Conservation (phyloP, 2,329 filamentous ascomycete genomes). For the Penicillium sp. region DNA sequence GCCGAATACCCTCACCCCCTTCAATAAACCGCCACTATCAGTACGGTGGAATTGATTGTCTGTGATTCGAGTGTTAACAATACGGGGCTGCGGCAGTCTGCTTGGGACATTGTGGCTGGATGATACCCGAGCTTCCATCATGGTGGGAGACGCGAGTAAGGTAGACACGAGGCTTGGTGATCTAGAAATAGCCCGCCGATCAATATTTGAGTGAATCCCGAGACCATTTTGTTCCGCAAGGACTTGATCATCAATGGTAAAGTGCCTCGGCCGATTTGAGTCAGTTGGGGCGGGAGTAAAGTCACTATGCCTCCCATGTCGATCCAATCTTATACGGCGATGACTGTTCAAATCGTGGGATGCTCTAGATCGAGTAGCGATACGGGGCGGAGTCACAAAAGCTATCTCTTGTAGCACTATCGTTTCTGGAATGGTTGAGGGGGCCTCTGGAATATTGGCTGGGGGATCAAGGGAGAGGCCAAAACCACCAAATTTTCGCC, state of each 20-base stretch:
- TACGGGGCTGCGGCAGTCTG: constrained; percentile 21
- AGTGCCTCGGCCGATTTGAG: constrained; percentile 10
- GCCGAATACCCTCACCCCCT: constrained; percentile 20
- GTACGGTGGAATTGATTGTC: neutral
- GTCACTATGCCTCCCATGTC: neutral
- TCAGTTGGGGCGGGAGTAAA: neutral
- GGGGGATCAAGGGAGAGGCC: neutral
- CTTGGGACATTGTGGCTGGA: neutral
- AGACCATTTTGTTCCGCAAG: constrained; percentile 25
- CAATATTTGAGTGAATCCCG: neutral
- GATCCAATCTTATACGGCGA: neutral
- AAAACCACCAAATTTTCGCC: neutral
- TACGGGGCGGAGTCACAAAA: neutral
- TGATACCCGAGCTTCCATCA: neutral
- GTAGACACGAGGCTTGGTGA: constrained; percentile 2
- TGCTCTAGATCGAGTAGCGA: neutral
- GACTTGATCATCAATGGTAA: constrained; percentile 34
- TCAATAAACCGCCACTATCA: neutral
- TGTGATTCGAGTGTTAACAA: neutral
- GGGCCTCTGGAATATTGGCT: neutral
- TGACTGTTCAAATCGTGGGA: neutral
- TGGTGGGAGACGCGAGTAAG: constrained; percentile 4
- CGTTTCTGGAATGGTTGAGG: constrained; percentile 1
- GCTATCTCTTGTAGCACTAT: neutral
- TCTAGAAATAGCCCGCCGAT: neutral